phyloP scores from a whole-genome alignment of 176 grass and related monocot genomes.

The Triticum urartu region DNA sequence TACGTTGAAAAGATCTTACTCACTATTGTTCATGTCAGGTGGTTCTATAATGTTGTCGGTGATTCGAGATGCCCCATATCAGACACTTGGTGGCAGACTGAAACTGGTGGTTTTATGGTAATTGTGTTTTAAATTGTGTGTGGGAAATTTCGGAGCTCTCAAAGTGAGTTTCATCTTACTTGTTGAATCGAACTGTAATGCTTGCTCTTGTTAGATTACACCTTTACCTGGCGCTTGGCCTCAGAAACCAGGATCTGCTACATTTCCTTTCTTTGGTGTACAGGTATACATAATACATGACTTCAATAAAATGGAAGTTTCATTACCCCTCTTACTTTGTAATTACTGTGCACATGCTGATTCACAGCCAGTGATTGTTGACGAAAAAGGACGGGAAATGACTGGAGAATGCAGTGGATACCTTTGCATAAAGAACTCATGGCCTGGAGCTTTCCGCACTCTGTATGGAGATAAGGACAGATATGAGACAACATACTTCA shows the following conservation, averaged over 20 bases:
- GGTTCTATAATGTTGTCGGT: conserved; percentile 89
- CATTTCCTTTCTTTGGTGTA: conserved; percentile 95
- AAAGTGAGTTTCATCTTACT: not conserved
- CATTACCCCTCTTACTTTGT: not conserved
- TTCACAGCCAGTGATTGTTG: conserved; percentile 82
- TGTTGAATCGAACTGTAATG: conserved; percentile 9
- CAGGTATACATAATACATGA: conserved; percentile 52
- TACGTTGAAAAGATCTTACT: conserved; percentile 19
- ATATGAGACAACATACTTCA: conserved; percentile 99
- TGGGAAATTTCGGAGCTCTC: not conserved
- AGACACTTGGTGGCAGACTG: conserved; percentile 99
- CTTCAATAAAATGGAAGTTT: not conserved
- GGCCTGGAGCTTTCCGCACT: conserved; percentile 94
- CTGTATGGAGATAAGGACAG: conserved; percentile 94
- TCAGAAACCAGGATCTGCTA: conserved; percentile 96
- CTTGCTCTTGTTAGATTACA: conserved; percentile 61
- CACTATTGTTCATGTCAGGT: conserved; percentile 50
- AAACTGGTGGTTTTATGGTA: conserved; percentile 99
- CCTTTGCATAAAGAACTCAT: conserved; percentile 97
- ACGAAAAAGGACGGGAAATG: conserved; percentile 89
- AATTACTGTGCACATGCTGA: conserved; percentile 5
- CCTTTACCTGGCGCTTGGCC: conserved; percentile 94
- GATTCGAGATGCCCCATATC: conserved; percentile 89
- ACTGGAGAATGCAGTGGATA: conserved; percentile 94
- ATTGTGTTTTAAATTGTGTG: conserved; percentile 15